Percentiles rank a stretch among this genome's conserved stretches.
Evolutionary conservation across 345 rosid genomes (phyloP).

Genomic region (Fremontodendron californicum): DNA sequence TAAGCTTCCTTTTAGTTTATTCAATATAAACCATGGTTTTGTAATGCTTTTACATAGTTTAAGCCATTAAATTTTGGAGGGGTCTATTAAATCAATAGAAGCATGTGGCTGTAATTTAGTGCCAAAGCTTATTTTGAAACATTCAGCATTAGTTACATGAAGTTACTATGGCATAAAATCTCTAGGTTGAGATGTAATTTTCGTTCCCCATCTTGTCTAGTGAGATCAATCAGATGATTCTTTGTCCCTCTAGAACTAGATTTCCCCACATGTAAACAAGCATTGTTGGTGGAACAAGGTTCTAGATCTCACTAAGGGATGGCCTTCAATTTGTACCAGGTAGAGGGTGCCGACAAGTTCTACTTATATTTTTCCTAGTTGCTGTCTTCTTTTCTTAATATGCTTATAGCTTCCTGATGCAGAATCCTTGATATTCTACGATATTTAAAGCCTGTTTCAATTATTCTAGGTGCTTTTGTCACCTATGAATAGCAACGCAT

Average conservation of each 20-base stretch:
- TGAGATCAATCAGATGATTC: background rate
- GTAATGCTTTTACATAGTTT: background rate
- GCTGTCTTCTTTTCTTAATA: background rate
- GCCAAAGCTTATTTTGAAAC: background rate
- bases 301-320: background rate
- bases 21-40: background rate
- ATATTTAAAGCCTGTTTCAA: background rate
- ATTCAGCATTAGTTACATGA: background rate
- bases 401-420: background rate
- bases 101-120: background rate
- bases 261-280: background rate
- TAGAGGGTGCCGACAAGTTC: background rate
- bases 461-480: background rate
- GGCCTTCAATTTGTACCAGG: background rate
- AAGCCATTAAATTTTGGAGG: background rate
- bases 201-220: background rate
- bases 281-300: constrained; percentile 1
- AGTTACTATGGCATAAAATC: background rate
- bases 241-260: background rate
- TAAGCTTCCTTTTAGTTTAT: background rate
- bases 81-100: background rate
- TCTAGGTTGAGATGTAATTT: background rate
- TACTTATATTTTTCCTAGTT: background rate
- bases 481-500: background rate
- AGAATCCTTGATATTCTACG: background rate